phyloP scores from a whole-genome alignment of 495 filamentous ascomycete species.

The Aspergillus cristatus region DNA sequence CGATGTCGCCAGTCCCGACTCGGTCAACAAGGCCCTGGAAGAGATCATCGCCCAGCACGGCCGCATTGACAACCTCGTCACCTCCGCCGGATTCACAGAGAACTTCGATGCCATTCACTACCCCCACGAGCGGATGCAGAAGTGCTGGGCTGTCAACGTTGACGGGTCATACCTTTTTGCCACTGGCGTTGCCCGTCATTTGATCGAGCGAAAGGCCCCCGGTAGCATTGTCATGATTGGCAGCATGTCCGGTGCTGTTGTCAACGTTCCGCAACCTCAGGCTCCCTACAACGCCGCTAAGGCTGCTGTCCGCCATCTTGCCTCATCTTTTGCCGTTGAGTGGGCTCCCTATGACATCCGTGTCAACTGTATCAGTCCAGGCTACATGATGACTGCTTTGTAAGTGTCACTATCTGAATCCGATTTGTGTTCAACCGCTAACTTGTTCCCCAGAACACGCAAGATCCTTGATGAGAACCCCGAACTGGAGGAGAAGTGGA shows the following conservation, averaged over 20 bases:
- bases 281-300: conserved; percentile 87
- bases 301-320: conserved; percentile 78
- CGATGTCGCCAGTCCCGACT: conserved; percentile 71
- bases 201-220: conserved; percentile 68
- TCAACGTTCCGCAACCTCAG: conserved; percentile 92
- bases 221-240: conserved; percentile 94
- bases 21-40: conserved; percentile 60
- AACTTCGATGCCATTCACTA: conserved; percentile 88
- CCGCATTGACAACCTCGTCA: conserved; percentile 85
- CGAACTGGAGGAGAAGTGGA: conserved; percentile 80
- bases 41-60: conserved; percentile 64
- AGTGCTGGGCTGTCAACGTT: conserved; percentile 90
- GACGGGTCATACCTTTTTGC: conserved; percentile 91
- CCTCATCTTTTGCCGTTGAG: conserved; percentile 73
- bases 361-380: conserved; percentile 85
- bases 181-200: conserved; percentile 71
- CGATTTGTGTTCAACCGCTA: conserved; percentile 59
- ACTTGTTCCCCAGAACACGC: conserved; percentile 72
- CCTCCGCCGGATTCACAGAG: conserved; percentile 91
- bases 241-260: conserved; percentile 85
- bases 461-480: conserved; percentile 92
- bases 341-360: conserved; percentile 79
- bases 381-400: conserved; percentile 95
- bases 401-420: too few species aligned
- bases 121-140: conserved; percentile 78